Base-by-base conservation (phyloP, 805 yeast genomes). In the Saccharomycopsis fibuligera region DNA sequence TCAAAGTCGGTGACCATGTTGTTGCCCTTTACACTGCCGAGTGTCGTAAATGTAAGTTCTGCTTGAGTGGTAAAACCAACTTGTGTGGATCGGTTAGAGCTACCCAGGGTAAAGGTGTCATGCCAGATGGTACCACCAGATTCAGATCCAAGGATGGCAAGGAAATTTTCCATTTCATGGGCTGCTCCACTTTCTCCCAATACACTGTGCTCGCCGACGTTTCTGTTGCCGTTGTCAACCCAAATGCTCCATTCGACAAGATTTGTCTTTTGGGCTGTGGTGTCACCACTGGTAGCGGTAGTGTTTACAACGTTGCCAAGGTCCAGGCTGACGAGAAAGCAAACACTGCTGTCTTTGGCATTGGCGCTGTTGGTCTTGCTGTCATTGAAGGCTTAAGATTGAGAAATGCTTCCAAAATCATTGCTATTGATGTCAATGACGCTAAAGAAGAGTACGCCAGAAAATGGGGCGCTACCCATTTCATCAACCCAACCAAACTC, bases 201-300 rank as follows among this genome's bases (percentile, higher is more conserved):
- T 93, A 93, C 68, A 91, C 99, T 12, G 99, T 93, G 49, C 96
- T 93, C 39, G 96, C 98, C 38, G 98, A 93, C 66, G 93, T 93
- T 51, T 89, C 97, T 10, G 87, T 93, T 41, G 99, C 90, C 50
- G 93, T 96, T 16, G 87, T 93, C 56, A 81, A 88, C 66, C 82
- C 83, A 51, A 68, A 78, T 56, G 97, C 96, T 51, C 85, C 87
- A 54, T 74, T 81, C 65, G 96, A 87, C 62, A 79, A 83, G 63
- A 85, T 90, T 35, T 89, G 98, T 73, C 70, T 95, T 66, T 78
- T 95, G 60, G 99, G 99, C 45, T 93, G 99, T 68, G 99, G 99
- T 74, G 86, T 93, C 61, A 93, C 99, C 47, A 93, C 99, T 46
- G 99, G 99, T 56, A 86, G 86, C 64, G 99, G 99, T 68, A 96